Conservation (phyloP, 345 rosid genomes). For the Camelina hispida region DNA sequence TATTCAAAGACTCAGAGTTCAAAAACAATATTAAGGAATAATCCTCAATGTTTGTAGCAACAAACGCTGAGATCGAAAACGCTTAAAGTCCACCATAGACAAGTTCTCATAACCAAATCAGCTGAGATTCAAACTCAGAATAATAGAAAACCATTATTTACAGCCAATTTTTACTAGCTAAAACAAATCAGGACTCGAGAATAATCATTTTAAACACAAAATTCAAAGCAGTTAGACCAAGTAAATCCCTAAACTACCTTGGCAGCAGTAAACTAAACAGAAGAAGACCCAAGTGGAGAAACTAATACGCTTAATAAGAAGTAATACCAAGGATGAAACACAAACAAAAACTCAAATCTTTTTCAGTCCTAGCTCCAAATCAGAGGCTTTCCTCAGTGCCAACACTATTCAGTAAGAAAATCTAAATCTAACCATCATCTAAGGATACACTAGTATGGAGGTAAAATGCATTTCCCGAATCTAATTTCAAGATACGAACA, state of each 20-base stretch:
- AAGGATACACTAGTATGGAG: too few species aligned
- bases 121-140: not conserved
- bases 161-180: not conserved
- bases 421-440: too few species aligned
- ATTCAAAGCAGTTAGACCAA: not conserved
- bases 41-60: not conserved
- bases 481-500: too few species aligned
- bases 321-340: not conserved
- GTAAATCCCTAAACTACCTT: constrained; percentile 10
- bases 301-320: not conserved
- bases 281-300: not conserved
- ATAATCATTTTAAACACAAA: not conserved
- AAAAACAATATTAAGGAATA: not conserved
- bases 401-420: not conserved
- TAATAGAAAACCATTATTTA: not conserved
- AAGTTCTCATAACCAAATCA: not conserved
- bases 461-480: too few species aligned
- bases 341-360: not conserved
- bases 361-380: constrained; percentile 1
- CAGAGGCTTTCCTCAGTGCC: not conserved
- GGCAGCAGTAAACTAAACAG: not conserved
- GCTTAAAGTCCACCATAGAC: not conserved
- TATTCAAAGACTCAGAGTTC: constrained; percentile 1
- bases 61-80: constrained; percentile 18
- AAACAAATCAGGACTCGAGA: not conserved